Base-by-base conservation (phyloP, 371 early-diverging fungal species). In the Neoconidiobolus thromboides region DNA sequence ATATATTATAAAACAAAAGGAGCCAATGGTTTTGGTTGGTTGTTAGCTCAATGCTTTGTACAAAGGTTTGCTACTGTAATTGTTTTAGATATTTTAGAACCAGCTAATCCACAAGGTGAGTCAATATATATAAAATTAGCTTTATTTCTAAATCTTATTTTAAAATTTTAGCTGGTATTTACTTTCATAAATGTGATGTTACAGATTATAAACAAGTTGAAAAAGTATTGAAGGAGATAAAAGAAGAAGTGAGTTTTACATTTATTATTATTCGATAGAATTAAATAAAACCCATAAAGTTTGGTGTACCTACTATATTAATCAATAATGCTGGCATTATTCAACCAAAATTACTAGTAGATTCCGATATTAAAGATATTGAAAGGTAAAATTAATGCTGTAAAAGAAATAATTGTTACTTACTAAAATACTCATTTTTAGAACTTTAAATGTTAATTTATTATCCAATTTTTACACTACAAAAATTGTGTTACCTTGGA, bases 361-460 rank as follows among this genome's bases (percentile, higher is more conserved):
- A 59, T 6, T 26, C 48, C 39, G 4, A 3, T 26, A 26, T 26
- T 12, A 51, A 39, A 5, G 60, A 47, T 10, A 42, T 41, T 7
- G 50, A 50, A 7, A 42, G 26, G 26, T 26, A 59, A 3, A 59
- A 38, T 48, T 59, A 59, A 15, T 41, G 6, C 15, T n/a, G 7
- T 1, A 38, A 12, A 4, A 10, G 5, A 9, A 14, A 5, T 59
- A 12, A 12, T 50, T 1, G 3, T 3, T 50, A 12, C 1, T 59
- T 37, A 50, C 2, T 12, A 10, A 4, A 46, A 12, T 43, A 40
- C 36, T 40, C 9, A n/a, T 14, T 5, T 55, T 39, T 59, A 74
- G 76, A 39, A 69, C 73, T 14, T 63, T 79, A 60, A 61, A 68
- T 15, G 73, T 78, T 63, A 80, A 80, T 61, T 63, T 76, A 14